Evolutionary conservation across 345 rosid genomes (phyloP), one percentile per base, ranked within the genome.

Genomic region (Syzygium oleosum): DNA sequence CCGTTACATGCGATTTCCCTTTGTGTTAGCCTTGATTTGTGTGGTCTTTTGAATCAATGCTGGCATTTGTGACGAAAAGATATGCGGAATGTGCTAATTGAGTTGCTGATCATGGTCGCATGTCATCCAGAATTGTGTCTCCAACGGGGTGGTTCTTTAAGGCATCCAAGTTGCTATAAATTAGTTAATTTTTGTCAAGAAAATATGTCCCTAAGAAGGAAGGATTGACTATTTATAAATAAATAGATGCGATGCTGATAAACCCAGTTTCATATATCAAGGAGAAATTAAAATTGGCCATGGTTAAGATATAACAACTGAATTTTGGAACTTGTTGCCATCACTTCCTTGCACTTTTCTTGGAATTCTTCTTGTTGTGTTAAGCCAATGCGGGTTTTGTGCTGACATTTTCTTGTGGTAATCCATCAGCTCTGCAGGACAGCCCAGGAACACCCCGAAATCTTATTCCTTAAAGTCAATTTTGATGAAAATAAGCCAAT

Each of bases 401-500:
- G 41, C 79, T 73, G 84, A 61, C 55, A 63, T 91, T 52, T 85
- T 84, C 55, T 84, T 87, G 14, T 19, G 90, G 88, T 87, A 17
- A 78, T 85, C 31, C 85, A 56, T 49, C 94, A 96, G 99, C 95
- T 96, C 88, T 96, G 98, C 94, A 95, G 90, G 87, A 95, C 97
- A 43, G 99, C 98, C 5, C 91, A 89, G 85, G 96, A 95, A n/a
- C 91, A 95, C 89, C 95, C 94, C 3, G 94, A 94, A 87, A 94
- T 96, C 87, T n/a, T 96, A 91, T 96, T 96, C 88, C 91, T 96
- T 55, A 96, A 96, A 91, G 99, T 96, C 86, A 95, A 96, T 89
- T 96, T 96, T 85, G 98, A 96, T 87, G 98, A 95, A 88, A 96
- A 96, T 89, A 96, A 95, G 90, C 96, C 96, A 0, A 95, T 96